Evolutionary conservation across 257 asterid genomes (phyloP), one percentile per base, ranked within the genome.

Genomic region (Misopates orontium): DNA sequence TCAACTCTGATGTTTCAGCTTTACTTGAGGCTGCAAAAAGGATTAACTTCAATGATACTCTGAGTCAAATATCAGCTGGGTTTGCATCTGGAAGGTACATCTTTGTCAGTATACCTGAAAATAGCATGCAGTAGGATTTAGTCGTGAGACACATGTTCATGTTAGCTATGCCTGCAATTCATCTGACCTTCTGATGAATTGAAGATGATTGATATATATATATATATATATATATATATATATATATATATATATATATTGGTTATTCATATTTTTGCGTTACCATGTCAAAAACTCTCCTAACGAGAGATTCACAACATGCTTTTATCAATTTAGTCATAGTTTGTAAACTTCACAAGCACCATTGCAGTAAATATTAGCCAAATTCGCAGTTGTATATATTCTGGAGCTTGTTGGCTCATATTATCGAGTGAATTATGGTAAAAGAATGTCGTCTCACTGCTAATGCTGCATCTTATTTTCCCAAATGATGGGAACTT

Each of bases 11-110:
- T 73, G 56, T 56, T 79, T 40, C 90, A 93, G 97, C 99, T 70
- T 75, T 93, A 77, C 95, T 93, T 70, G 99, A 90, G 82, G 78
- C 90, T 66, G 77, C 95, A 54, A 90, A 82, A 76, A 86, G 58
- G 72, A 91, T 86, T 6, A 87, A 90, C 82, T 80, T 86, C 81
- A 90, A 79, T 50, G 87, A 87, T 51, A 83, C 78, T 19, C 73
- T 78, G 39, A 79, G 71, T 69, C 85, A 77, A 74, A 73, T 93
- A 76, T 80, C 91, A 42, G 70, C 79, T 55, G 99, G 99, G 12
- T 90, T 87, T 78, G 84, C 91, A 68, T 80, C 89, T 60, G 97
- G 94, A 82, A 93, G 95, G 99, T 93, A 81, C 39, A 52, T 14
- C 47, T 49, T 49, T 23, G 28, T 51, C 28, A 9, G 1, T 32